Evolutionary conservation across 257 asterid genomes (phyloP).

Genomic region (Fraxinus quadrangulata): DNA sequence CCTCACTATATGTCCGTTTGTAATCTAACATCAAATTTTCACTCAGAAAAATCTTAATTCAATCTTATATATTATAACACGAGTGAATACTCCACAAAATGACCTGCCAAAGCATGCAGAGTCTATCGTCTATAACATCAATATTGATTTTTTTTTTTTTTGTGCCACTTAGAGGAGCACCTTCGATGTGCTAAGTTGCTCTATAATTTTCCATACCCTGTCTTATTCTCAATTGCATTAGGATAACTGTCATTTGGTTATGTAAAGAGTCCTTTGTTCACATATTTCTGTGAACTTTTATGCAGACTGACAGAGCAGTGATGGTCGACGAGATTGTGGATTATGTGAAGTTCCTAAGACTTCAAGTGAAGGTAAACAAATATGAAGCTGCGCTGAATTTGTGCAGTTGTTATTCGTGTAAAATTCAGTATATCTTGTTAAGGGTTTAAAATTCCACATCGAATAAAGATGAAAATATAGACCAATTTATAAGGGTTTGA

Average conservation of each 20-base stretch:
- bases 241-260: neutral
- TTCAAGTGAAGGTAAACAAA: conserved; percentile 82
- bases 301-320: conserved; percentile 95
- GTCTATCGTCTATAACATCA: neutral
- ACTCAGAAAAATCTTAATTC: neutral
- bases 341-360: conserved; percentile 93
- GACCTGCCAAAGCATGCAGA: neutral
- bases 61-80: neutral
- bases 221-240: neutral
- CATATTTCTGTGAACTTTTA: conserved; percentile 10
- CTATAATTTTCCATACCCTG: neutral
- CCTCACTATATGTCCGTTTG: neutral
- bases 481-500: too few relatives aligned
- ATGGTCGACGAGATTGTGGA: conserved; percentile 98
- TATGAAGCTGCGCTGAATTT: neutral
- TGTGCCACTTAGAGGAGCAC: neutral
- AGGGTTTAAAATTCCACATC: too few relatives aligned
- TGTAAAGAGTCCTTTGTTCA: conserved; percentile 17
- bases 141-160: neutral
- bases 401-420: neutral
- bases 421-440: conserved; percentile 6
- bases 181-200: neutral
- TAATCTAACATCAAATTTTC: neutral
- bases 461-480: too few relatives aligned
- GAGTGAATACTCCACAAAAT: neutral